Evolutionary conservation across 2,329 filamentous ascomycete species (phyloP), one percentile per base, ranked within the genome.

Genomic region (Microascus cirrosus): DNA sequence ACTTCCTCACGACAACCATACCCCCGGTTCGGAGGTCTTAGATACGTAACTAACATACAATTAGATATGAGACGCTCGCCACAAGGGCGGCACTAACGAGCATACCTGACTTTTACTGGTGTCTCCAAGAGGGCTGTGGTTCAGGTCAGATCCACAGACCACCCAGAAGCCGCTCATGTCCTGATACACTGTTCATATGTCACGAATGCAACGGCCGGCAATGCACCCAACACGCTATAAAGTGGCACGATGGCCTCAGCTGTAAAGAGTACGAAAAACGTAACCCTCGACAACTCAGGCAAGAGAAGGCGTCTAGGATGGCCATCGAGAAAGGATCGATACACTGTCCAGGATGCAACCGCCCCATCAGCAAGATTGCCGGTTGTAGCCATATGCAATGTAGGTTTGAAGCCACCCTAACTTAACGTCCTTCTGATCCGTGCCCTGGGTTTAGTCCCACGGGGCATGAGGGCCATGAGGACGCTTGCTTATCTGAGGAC

Each of bases 331-430:
- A 69, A 45, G 69, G 65, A 15, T 65, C 68, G 12, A 70, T 67
- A 59, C 61, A 67, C 1, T 75, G 73, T 35, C 72, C 72, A 0
- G 60, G 62, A 20, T 74, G 73, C 60, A 64, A 68, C 18, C 68
- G 63, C 59, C 64, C 64, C 42, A 65, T 74, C 0, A 59, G 70
- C 58, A 74, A 74, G 55, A 69, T 62, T 18, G 61, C 58, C 0
- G 73, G 73, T 5, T 75, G 72, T 58, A 71, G 73, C 58, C 72
- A 74, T 59, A 70, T 75, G 3, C 74, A 70, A 1, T 74, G 73
- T 71, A 62, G 65, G 70, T 67, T 22, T 53, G 13, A 34, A 32
- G 59, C 39, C 60, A 51, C 48, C 32, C 3, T 28, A 36, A 20
- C 24, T 7, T 8, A 28, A n/a, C 28, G n/a, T 22, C 24, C 48